Evolutionary conservation across 306 rosid genomes (phyloP), one percentile per base, ranked within the genome.

Genomic region (Purshia tridentata): DNA sequence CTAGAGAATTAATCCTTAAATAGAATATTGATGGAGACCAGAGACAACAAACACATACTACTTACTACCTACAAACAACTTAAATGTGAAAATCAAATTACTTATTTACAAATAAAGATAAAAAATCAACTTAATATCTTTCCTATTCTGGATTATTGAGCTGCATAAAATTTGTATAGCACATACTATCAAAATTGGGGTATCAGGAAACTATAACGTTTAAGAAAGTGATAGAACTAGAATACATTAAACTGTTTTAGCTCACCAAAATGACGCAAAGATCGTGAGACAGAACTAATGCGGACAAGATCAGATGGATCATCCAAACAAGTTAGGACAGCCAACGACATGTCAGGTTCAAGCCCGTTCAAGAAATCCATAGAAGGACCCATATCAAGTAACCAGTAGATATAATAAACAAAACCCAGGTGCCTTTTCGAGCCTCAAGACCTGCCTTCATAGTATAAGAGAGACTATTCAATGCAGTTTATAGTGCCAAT

Each of bases 241-340:
- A 65, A 69, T 6, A 63, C 3, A 6, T 59, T 2, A n/a, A 56
- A 63, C 46, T 0, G 41, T 57, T 46, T 69, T 62, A 74, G 71
- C 98, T 86, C 82, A 91, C 99, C 97, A 74, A 20, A 81, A 35
- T 22, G 81, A 77, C 83, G 80, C 95, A 89, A 91, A 77, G 84
- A 66, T 40, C 74, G 89, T 0, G 99, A 94, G 77, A 91, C 90
- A 19, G 86, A 80, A 69, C 88, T 65, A 42, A 83, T 70, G 46
- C 87, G 86, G 55, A 74, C 77, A 49, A 89, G 78, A 77, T 91
- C 97, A 69, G 86, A 77, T 16, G 83, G 78, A 85, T 87, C 89
- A 65, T 91, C 95, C 83, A 94, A 72, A 81, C 70, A 73, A 81
- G 15, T 73, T 9, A 91, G 78, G 65, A 94, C 77, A 77, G 80